Evolutionary conservation across 2,329 filamentous ascomycete species (phyloP).

Genomic region (Myriosclerotinia scirpicola): DNA sequence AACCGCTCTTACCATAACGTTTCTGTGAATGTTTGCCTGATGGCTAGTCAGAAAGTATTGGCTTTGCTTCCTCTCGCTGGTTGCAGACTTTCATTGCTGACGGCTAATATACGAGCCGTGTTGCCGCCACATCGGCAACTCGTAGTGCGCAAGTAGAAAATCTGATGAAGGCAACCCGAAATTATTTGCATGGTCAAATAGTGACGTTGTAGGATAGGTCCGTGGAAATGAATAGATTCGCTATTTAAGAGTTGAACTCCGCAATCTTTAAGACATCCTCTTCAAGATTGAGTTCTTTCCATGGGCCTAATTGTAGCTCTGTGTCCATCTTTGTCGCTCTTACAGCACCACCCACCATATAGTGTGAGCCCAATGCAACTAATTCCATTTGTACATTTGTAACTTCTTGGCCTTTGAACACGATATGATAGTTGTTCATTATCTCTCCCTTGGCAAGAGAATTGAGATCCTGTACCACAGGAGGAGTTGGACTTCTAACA

Average conservation of each 20-base stretch:
- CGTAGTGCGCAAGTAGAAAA: not conserved
- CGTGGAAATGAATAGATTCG: not conserved
- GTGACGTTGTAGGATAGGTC: not conserved
- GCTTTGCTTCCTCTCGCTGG: not conserved
- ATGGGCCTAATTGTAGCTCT: conserved; percentile 26
- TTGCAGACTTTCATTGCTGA: not conserved
- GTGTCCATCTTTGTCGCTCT: conserved; percentile 23
- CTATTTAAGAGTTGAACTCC: conserved; percentile 21
- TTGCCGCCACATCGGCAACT: not conserved
- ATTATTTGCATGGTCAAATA: no score
- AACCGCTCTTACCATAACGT: not conserved
- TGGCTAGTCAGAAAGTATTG: not conserved
- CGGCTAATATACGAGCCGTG: not conserved
- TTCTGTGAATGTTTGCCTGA: not conserved
- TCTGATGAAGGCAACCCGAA: no score
- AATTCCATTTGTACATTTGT: conserved; percentile 38
- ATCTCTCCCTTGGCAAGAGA: conserved; percentile 33
- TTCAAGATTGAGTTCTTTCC: conserved; percentile 33
- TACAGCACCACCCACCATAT: conserved; percentile 38
- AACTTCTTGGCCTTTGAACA: conserved; percentile 34
- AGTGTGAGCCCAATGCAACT: conserved; percentile 35
- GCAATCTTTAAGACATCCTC: conserved; percentile 34
- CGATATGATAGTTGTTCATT: conserved; percentile 30
- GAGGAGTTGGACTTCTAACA: conserved; percentile 45
- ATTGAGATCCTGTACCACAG: conserved; percentile 19